Evolutionary conservation across 2,329 filamentous ascomycete species (phyloP).

Genomic region (Alternaria arbusti): DNA sequence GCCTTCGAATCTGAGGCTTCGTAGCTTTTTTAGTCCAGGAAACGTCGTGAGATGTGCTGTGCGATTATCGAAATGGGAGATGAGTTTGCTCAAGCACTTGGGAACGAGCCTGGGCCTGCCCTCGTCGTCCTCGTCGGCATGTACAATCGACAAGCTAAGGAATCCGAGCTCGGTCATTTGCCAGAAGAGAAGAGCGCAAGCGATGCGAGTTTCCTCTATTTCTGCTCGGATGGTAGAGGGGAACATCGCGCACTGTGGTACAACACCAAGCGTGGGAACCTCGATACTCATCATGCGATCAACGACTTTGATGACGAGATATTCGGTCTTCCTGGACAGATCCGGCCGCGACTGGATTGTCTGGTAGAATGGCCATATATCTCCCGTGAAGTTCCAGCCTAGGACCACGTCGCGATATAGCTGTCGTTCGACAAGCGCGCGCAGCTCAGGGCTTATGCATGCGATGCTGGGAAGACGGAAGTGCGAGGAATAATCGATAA

Average conservation of each 20-base stretch:
- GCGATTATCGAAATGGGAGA: not conserved
- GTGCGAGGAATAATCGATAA: not conserved
- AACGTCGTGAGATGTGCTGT: not conserved
- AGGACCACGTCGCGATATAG: not conserved
- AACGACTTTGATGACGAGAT: not conserved
- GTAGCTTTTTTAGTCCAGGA: not conserved
- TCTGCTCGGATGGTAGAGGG: not conserved
- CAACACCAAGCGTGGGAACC: not conserved
- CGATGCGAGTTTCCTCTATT: not conserved
- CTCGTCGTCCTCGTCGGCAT: not conserved
- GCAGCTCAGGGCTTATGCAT: not conserved
- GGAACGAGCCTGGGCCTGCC: not conserved
- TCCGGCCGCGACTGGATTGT: not conserved
- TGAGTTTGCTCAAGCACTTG: not conserved
- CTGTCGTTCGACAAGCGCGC: not conserved
- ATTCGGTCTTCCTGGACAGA: not conserved
- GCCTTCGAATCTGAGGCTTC: not conserved
- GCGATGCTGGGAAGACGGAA: not conserved
- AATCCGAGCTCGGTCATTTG: not conserved
- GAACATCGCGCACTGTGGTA: not conserved
- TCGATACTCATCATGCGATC: not conserved
- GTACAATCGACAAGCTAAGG: not conserved
- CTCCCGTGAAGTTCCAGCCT: not conserved
- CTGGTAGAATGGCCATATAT: not conserved
- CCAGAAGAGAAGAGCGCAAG: not conserved